Conservation (phyloP, 441 rosid species). For the Kokia cookei region DNA sequence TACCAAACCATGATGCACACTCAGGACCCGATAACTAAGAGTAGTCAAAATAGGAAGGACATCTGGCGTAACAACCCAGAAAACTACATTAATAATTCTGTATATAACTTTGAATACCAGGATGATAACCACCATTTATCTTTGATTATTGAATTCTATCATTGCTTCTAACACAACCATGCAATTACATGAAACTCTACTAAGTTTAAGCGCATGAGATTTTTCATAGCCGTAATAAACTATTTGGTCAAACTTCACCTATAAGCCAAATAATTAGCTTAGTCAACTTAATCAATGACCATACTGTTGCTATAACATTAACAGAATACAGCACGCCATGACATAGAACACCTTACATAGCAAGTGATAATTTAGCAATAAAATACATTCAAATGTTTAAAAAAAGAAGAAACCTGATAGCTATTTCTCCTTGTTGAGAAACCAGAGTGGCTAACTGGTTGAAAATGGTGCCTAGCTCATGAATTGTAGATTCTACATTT, state of each 20-base stretch:
- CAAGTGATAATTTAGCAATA: not conserved
- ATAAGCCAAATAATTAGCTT: not conserved
- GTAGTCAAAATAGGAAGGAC: too few species aligned
- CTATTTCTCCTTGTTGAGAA: constrained; percentile 6
- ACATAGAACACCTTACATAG: not conserved
- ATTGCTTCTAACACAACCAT: not conserved
- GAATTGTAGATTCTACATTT: constrained; percentile 3
- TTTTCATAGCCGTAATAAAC: not conserved
- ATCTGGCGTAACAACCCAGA: not conserved
- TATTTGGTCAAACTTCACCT: not conserved
- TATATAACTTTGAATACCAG: not conserved
- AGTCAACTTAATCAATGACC: not conserved
- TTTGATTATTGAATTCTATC: not conserved
- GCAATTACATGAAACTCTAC: not conserved
- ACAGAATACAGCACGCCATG: not conserved
- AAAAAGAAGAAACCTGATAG: not conserved
- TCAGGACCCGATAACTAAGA: not conserved
- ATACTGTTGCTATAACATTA: not conserved
- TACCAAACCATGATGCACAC: not conserved
- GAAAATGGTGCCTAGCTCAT: constrained; percentile 2
- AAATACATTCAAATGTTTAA: not conserved
- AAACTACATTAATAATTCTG: not conserved
- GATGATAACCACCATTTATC: not conserved
- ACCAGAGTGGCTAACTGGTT: constrained; percentile 1
- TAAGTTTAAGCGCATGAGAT: not conserved